phyloP scores from a whole-genome alignment of 73 alveolate genomes.

The Tetrahymena malaccensis region DNA sequence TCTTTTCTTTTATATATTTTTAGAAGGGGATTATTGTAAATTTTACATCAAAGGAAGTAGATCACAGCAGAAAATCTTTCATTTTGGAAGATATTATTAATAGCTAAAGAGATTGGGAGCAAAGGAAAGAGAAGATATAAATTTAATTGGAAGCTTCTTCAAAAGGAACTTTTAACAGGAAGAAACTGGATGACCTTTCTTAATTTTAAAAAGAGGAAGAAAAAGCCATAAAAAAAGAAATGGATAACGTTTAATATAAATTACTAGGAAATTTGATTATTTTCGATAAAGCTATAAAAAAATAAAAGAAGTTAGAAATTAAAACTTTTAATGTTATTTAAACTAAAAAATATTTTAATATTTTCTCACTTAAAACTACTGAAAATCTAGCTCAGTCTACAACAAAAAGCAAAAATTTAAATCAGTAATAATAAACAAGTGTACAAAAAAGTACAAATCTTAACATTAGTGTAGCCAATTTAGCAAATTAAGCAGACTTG shows the following conservation, averaged over 20 bases:
- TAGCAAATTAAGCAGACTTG: neutral
- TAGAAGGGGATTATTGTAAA: neutral
- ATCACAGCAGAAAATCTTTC: neutral
- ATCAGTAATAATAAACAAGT: too few relatives aligned
- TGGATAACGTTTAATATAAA: neutral
- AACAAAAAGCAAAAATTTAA: neutral
- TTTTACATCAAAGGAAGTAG: neutral
- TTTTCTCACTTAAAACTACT: neutral
- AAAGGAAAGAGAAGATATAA: neutral
- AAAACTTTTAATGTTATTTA: neutral
- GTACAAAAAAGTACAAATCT: neutral
- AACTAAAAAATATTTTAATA: neutral
- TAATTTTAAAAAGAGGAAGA: neutral
- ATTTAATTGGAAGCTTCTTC: neutral
- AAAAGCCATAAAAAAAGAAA: neutral
- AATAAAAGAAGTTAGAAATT: neutral
- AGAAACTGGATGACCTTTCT: neutral
- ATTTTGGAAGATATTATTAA: neutral
- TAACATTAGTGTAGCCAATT: neutral
- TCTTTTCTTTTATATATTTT: too few relatives aligned
- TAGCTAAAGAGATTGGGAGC: neutral
- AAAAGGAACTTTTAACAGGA: neutral
- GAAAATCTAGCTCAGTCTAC: neutral
- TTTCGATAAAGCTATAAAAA: neutral
- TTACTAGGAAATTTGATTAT: neutral